Conservation (phyloP, 2,329 filamentous ascomycete genomes). For the Metarhizium anisopliae region DNA sequence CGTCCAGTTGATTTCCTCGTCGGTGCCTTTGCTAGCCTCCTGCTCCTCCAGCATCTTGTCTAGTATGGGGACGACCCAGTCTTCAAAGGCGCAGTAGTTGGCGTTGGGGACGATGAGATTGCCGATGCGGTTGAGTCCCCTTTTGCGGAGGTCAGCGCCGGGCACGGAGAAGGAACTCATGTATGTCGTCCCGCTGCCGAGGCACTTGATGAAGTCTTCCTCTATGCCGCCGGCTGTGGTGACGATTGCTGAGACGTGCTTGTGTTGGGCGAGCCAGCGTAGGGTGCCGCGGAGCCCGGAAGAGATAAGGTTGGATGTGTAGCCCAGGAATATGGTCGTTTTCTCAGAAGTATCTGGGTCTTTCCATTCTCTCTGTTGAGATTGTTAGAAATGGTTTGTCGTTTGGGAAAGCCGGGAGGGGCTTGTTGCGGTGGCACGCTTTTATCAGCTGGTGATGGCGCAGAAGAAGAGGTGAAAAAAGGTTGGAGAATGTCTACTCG, state of each 20-base stretch:
- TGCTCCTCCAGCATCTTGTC: conserved; percentile 91
- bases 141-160: conserved; percentile 69
- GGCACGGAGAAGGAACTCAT: conserved; percentile 74
- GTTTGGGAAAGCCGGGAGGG: too few relatives aligned
- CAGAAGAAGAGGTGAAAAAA: too few relatives aligned
- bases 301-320: conserved; percentile 95
- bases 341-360: conserved; percentile 69
- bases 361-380: conserved; percentile 58
- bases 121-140: conserved; percentile 90
- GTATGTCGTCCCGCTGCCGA: conserved; percentile 70
- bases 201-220: conserved; percentile 97
- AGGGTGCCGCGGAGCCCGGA: conserved; percentile 87
- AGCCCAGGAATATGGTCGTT: conserved; percentile 94
- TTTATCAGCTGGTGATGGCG: neutral
- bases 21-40: conserved; percentile 62
- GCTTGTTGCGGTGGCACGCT: too few relatives aligned
- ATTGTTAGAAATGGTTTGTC: conserved; percentile 2
- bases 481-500: conserved; percentile 32
- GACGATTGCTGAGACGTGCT: conserved; percentile 85
- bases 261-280: conserved; percentile 87
- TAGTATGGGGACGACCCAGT: conserved; percentile 95
- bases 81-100: conserved; percentile 93
- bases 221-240: conserved; percentile 93
- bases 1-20: conserved; percentile 77
- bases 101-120: conserved; percentile 93